Evolutionary conservation across 768 basidiomycete species (phyloP).

Genomic region (Trametes coccinea): DNA sequence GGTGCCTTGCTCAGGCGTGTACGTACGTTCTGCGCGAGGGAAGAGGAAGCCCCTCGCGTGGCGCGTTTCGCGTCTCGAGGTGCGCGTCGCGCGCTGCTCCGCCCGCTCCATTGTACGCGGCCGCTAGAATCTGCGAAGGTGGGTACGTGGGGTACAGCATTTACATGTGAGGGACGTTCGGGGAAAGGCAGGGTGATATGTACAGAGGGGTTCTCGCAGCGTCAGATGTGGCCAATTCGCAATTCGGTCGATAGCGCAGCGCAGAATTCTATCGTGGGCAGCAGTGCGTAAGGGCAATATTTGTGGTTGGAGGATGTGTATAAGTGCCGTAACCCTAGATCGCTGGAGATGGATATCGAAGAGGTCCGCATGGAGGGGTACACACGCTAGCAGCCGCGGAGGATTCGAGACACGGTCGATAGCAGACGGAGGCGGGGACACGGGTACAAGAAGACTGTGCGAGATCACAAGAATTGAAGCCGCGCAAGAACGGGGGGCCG

Average conservation of each 20-base stretch:
- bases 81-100: neutral
- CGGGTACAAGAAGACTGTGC: neutral
- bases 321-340: neutral
- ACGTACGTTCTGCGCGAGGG: no score
- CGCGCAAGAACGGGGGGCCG: slow-evolving; percentile 12
- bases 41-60: no score
- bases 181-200: no score
- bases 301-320: neutral
- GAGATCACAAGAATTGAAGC: neutral
- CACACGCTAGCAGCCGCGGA: neutral
- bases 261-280: no score
- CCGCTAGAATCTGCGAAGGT: slow-evolving; percentile 1
- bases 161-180: neutral
- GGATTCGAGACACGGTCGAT: slow-evolving; percentile 4
- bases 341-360: neutral
- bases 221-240: no score
- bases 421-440: slow-evolving; percentile 3
- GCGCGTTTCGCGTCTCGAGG: neutral
- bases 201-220: no score
- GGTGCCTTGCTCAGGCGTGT: neutral
- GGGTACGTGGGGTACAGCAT: neutral
- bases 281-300: neutral
- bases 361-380: neutral
- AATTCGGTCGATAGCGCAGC: no score
- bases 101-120: neutral